phyloP scores from a whole-genome alignment of 2,329 filamentous ascomycete species.

The Fusarium sp. region DNA sequence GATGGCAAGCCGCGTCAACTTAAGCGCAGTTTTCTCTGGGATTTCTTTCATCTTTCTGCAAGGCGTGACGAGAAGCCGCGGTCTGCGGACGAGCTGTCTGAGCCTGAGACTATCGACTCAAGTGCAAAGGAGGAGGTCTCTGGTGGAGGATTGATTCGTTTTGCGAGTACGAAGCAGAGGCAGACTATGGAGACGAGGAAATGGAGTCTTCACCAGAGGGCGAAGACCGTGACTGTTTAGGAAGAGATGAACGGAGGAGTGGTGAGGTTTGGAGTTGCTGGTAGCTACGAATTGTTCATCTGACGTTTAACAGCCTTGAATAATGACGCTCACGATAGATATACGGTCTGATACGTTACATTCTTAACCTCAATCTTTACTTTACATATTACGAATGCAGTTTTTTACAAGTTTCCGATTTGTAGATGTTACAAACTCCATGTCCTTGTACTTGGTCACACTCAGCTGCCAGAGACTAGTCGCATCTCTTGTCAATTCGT shows the following conservation, averaged over 20 bases:
- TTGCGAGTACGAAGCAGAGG: slow-evolving; percentile 34
- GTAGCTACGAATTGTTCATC: not conserved
- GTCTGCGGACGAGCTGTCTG: slow-evolving; percentile 26
- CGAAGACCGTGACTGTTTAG: slow-evolving; percentile 17
- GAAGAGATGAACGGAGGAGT: not conserved
- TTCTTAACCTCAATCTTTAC: not conserved
- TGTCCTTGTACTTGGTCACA: too few relatives aligned
- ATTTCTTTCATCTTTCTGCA: slow-evolving; percentile 57
- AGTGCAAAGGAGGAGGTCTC: slow-evolving; percentile 22
- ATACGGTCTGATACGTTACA: not conserved
- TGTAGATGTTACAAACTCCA: too few relatives aligned
- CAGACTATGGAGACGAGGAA: slow-evolving; percentile 42
- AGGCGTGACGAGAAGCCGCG: slow-evolving; percentile 48
- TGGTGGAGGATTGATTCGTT: slow-evolving; percentile 7
- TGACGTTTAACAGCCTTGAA: not conserved
- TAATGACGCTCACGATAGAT: not conserved
- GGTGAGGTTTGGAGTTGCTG: too few relatives aligned
- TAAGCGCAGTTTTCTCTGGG: slow-evolving; percentile 56
- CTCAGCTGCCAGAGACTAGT: not conserved
- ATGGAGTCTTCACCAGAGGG: slow-evolving; percentile 39
- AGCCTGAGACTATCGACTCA: slow-evolving; percentile 37
- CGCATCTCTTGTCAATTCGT: not conserved
- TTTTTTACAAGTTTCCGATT: too few relatives aligned
- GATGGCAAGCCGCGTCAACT: slow-evolving; percentile 56
- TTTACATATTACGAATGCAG: not conserved